These are phyloP conservation scores for Pichia cephalocereana DNA, from an alignment of 805 yeast species.

Conservation along the genomic window DNA sequence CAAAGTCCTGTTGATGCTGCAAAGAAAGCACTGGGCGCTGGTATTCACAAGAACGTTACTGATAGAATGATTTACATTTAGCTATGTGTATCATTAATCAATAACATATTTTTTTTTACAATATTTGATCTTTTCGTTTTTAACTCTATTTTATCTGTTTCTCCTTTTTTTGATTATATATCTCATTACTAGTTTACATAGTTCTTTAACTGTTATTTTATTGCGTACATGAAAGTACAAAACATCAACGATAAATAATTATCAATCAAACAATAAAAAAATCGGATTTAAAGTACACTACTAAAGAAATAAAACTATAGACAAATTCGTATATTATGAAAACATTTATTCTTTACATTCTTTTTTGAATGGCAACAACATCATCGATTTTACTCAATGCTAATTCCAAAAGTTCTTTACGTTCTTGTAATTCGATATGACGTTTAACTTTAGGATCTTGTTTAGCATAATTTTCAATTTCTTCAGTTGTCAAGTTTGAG, in stretches of 20 bases:
- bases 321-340: not conserved
- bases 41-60: slow-evolving; percentile 15
- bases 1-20: slow-evolving; percentile 13
- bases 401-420: slow-evolving; percentile 78
- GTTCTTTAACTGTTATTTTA: too few relatives aligned
- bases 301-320: not conserved
- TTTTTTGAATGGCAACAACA: slow-evolving; percentile 57
- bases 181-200: too few relatives aligned
- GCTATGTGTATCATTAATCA: not conserved
- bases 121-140: not conserved
- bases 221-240: too few relatives aligned
- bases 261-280: too few relatives aligned
- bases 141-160: not conserved
- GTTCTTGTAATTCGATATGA: slow-evolving; percentile 88
- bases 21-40: slow-evolving; percentile 10
- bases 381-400: slow-evolving; percentile 82
- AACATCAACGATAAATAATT: too few relatives aligned
- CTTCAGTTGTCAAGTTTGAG: slow-evolving; percentile 55
- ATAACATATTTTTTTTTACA: not conserved
- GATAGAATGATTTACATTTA: slow-evolving; percentile 16
- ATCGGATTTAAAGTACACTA: not conserved
- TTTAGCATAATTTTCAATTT: slow-evolving; percentile 81
- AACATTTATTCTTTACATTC: slow-evolving; percentile 7
- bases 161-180: too few relatives aligned
- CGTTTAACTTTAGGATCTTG: slow-evolving; percentile 87